Percentiles rank a stretch among this genome's conserved stretches.
Conservation (phyloP, 495 filamentous ascomycete species). For the Xylaria venustula region DNA sequence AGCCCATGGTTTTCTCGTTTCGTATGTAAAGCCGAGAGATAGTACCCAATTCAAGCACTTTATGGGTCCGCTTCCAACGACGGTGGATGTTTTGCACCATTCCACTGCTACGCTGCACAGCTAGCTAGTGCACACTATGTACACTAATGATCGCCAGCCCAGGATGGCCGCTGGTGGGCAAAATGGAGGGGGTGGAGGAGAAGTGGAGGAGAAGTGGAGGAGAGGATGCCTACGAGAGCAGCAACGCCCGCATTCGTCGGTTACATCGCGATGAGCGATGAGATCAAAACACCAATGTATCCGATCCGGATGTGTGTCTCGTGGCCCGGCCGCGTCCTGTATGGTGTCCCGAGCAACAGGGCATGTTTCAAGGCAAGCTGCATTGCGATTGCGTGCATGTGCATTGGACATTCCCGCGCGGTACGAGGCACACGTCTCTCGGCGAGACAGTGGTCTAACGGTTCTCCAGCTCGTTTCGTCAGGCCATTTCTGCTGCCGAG, state of each 20-base stretch:
- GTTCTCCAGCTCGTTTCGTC: conserved; percentile 1
- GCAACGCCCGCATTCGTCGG: no score
- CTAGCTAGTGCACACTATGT: no score
- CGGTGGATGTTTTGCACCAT: neutral
- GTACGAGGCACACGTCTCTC: neutral
- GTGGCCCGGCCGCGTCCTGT: neutral
- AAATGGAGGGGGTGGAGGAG: neutral
- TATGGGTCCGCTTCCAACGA: neutral
- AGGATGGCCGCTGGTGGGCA: neutral
- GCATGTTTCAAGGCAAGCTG: conserved; percentile 1
- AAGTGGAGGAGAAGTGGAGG: neutral
- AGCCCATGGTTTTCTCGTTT: conserved; percentile 15
- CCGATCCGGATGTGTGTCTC: conserved; percentile 10
- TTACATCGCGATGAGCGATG: neutral
- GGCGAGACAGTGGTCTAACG: conserved; percentile 8
- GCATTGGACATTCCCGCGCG: conserved; percentile 3
- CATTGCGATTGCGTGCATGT: conserved; percentile 9
- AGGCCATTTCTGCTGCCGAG: conserved; percentile 4
- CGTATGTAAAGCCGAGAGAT: conserved; percentile 5
- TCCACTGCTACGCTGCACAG: conserved; percentile 2
- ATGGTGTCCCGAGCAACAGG: conserved; percentile 2
- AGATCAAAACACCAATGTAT: neutral
- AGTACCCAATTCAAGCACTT: neutral
- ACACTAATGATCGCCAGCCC: conserved; percentile 1
- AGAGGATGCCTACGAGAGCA: no score